A percentile compares a stretch with the other conserved stretches of the same genome.
These are phyloP conservation scores for Nothophaeocryptopus gaeumannii DNA, from an alignment of 2,329 filamentous ascomycete species.

Conservation along the genomic window DNA sequence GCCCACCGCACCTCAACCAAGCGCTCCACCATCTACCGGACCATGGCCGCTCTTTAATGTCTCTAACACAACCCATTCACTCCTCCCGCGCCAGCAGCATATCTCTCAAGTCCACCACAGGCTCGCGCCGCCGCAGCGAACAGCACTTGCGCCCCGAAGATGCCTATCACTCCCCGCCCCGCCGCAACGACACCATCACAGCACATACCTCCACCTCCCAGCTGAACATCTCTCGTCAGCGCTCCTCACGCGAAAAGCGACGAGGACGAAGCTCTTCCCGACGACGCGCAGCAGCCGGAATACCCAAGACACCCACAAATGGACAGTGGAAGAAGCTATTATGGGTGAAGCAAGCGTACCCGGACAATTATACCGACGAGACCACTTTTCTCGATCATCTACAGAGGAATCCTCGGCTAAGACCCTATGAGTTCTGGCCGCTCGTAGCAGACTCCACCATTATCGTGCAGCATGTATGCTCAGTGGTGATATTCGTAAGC, in stretches of 20 bases:
- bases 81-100: too few relatives aligned
- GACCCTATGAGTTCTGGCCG: constrained; percentile 98
- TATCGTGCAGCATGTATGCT: constrained; percentile 94
- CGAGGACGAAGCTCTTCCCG: constrained; percentile 64
- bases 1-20: too few relatives aligned
- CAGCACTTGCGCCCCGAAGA: constrained; percentile 73
- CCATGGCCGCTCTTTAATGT: too few relatives aligned
- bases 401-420: constrained; percentile 86
- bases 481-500: constrained; percentile 88
- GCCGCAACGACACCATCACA: constrained; percentile 37
- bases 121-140: constrained; percentile 1
- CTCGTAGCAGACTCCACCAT: constrained; percentile 92
- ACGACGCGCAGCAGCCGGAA: constrained; percentile 51
- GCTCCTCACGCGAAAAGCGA: constrained; percentile 45
- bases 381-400: constrained; percentile 94
- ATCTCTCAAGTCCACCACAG: too few relatives aligned
- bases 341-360: constrained; percentile 96
- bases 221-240: constrained; percentile 7
- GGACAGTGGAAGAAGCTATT: constrained; percentile 90
- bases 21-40: too few relatives aligned
- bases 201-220: constrained; percentile 11
- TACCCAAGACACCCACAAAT: constrained; percentile 11
- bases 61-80: too few relatives aligned
- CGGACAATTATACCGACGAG: constrained; percentile 98
- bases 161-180: constrained; percentile 65